Evolutionary conservation across 306 rosid species (phyloP).

Genomic region (apple (Malus domestica)): ASM211411v1 NC_041798.1:26674501-26675000

Average conservation of each 20-base stretch:
- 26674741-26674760: conserved; percentile 37
- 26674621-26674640: conserved; percentile 47
- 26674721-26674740: neutral
- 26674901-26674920: neutral
- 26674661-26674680: neutral
- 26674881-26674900: neutral
- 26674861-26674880: conserved; percentile 6
- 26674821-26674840: neutral
- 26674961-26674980: neutral
- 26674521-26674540: neutral
- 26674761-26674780: conserved; percentile 39
- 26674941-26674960: neutral
- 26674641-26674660: conserved; percentile 59
- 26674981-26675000: neutral
- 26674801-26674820: neutral
- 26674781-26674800: conserved; percentile 13
- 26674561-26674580: conserved; percentile 61
- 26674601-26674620: conserved; percentile 55
- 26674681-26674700: neutral
- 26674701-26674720: neutral
- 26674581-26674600: conserved; percentile 77
- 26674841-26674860: neutral
- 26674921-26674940: neutral
- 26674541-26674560: conserved; percentile 17
- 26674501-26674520: neutral